These are phyloP conservation scores for Uronychia setigera DNA, from an alignment of 73 alveolate genomes.

Conservation along the genomic window DNA sequence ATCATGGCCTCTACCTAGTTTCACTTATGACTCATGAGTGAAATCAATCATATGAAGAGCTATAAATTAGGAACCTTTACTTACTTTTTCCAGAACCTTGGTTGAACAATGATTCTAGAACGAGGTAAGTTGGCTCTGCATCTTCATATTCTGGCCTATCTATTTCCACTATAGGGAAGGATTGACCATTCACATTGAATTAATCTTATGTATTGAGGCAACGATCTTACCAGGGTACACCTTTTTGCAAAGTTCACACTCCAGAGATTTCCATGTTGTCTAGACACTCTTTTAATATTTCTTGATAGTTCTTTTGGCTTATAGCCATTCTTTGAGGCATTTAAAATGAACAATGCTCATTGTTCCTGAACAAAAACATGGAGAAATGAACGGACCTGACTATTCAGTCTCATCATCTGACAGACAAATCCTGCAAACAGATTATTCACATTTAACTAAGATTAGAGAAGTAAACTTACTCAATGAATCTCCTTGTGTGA, in stretches of 20 bases:
- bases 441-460: not conserved
- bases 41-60: too few species aligned
- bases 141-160: not conserved
- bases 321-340: slow-evolving; percentile 91
- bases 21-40: too few species aligned
- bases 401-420: not conserved
- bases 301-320: slow-evolving; percentile 67
- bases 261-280: slow-evolving; percentile 48
- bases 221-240: too few species aligned
- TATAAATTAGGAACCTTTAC: too few species aligned
- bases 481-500: not conserved
- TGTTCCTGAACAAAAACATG: slow-evolving; percentile 95
- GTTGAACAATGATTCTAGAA: too few species aligned
- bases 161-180: not conserved
- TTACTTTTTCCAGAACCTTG: slow-evolving; percentile 58
- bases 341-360: slow-evolving; percentile 84
- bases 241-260: slow-evolving; percentile 71
- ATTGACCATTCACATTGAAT: slow-evolving; percentile 21
- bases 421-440: slow-evolving; percentile 7
- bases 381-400: slow-evolving; percentile 86
- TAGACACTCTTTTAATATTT: slow-evolving; percentile 15
- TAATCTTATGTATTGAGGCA: too few species aligned
- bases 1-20: slow-evolving; percentile 85
- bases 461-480: not conserved
- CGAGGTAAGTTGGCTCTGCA: too few species aligned